Percentiles rank a stretch among this genome's conserved stretches.
Evolutionary conservation across 257 asterid genomes (phyloP).

Genomic region (Solanum pennellii): DNA sequence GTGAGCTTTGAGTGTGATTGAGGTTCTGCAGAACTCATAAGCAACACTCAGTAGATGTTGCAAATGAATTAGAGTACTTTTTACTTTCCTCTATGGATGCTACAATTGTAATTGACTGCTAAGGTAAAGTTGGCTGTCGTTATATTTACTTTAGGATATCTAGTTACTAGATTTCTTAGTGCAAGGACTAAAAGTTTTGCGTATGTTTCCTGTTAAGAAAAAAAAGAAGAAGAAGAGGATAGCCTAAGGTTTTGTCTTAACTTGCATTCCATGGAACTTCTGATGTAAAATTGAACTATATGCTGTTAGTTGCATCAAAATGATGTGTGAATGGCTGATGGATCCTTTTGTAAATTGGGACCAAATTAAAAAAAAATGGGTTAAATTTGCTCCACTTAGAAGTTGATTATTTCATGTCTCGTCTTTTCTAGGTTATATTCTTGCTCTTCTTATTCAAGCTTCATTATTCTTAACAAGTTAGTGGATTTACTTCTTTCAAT

Average conservation of each 20-base stretch:
- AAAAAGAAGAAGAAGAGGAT: neutral
- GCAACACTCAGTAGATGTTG: neutral
- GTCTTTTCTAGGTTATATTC: neutral
- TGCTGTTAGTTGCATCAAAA: neutral
- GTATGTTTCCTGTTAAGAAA: neutral
- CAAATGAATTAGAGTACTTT: neutral
- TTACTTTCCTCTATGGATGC: neutral
- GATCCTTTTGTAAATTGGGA: neutral
- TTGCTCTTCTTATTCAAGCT: neutral
- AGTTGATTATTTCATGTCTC: neutral
- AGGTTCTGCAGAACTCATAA: neutral
- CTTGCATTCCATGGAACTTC: neutral
- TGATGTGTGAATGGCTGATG: neutral
- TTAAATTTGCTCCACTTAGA: neutral
- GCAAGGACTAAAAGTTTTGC: neutral
- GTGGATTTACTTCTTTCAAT: neutral
- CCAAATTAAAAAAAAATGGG: neutral
- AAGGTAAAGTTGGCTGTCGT: neutral
- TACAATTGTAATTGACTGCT: neutral
- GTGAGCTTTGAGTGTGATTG: neutral
- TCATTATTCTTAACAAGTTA: neutral
- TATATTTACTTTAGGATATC: neutral
- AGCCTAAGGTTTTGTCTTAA: neutral
- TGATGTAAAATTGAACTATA: neutral
- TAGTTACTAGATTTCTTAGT: neutral